These are phyloP conservation scores for Candida coquimbonensis DNA, from an alignment of 805 yeast genomes.

Conservation along the genomic window DNA sequence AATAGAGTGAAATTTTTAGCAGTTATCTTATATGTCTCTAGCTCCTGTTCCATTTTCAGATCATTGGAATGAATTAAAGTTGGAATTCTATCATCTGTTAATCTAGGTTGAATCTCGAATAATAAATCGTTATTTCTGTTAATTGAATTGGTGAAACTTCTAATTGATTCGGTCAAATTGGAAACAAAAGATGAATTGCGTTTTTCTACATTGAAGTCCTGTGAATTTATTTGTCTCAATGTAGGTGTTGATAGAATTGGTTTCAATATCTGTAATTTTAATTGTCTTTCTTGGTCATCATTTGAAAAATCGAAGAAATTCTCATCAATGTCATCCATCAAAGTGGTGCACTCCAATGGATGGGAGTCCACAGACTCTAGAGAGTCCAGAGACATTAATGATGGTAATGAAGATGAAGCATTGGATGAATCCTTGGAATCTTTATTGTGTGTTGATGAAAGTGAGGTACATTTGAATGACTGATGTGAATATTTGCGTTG, in stretches of 20 bases:
- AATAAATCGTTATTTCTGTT: conserved; percentile 15
- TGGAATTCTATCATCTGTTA: conserved; percentile 22
- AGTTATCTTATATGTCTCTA: conserved; percentile 22
- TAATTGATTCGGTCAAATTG: conserved; percentile 16
- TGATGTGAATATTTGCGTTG: conserved; percentile 14
- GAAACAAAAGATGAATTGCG: conserved; percentile 16
- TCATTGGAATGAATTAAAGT: not conserved
- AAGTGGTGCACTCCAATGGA: conserved; percentile 14
- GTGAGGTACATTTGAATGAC: conserved; percentile 4
- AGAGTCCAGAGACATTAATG: conserved; percentile 9
- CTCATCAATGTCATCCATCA: conserved; percentile 19
- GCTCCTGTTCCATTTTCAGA: conserved; percentile 12
- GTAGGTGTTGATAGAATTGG: conserved; percentile 7
- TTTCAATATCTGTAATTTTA: conserved; percentile 1
- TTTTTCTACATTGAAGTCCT: not conserved
- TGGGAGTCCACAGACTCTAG: conserved; percentile 15
- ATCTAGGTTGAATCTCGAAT: conserved; percentile 22
- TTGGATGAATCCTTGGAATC: not conserved
- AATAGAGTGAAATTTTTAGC: conserved; percentile 7
- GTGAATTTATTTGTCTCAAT: not conserved
- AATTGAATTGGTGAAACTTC: conserved; percentile 12
- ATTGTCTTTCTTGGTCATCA: conserved; percentile 3
- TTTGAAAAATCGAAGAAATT: conserved; percentile 10
- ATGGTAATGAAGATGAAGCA: conserved; percentile 7
- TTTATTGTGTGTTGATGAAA: conserved; percentile 3